phyloP scores from a whole-genome alignment of 306 rosid species.

The Cucumis sativus region DNA sequence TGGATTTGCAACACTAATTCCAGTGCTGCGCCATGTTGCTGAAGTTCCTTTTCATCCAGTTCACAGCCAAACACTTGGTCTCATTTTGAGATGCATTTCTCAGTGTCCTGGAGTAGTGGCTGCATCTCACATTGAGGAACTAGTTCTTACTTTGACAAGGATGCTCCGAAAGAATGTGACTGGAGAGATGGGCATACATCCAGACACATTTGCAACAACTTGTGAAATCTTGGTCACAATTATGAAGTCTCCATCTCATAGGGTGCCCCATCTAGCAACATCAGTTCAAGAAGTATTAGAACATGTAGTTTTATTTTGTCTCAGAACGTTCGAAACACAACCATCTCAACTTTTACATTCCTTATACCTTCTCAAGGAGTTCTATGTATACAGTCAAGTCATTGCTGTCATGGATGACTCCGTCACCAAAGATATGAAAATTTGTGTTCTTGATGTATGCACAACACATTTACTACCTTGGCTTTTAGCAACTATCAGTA shows the following conservation, averaged over 20 bases:
- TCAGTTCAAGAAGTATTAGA: constrained; percentile 42
- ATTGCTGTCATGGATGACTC: constrained; percentile 28
- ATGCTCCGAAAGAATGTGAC: constrained; percentile 55
- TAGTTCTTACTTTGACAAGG: constrained; percentile 40
- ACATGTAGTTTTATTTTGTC: constrained; percentile 55
- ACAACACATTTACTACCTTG: constrained; percentile 56
- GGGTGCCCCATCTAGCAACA: constrained; percentile 31
- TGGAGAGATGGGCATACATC: constrained; percentile 66
- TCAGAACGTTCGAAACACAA: constrained; percentile 37
- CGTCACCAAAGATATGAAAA: constrained; percentile 27
- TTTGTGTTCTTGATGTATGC: constrained; percentile 41
- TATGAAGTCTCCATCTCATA: constrained; percentile 49
- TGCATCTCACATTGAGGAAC: constrained; percentile 54
- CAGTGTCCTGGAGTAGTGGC: constrained; percentile 73
- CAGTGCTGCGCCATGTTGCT: constrained; percentile 56
- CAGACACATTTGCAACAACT: constrained; percentile 48
- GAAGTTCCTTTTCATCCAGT: constrained; percentile 83
- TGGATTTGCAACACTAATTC: constrained; percentile 81
- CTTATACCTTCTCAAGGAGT: constrained; percentile 70
- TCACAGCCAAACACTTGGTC: constrained; percentile 61
- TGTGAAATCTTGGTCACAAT: constrained; percentile 60
- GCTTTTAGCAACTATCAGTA: constrained; percentile 44
- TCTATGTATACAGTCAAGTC: constrained; percentile 42
- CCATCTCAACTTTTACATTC: constrained; percentile 48
- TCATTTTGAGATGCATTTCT: constrained; percentile 57